Percentiles rank a stretch among this genome's conserved stretches.
Conservation (phyloP, 805 yeast genomes). For the Ogataea methanolica region DNA sequence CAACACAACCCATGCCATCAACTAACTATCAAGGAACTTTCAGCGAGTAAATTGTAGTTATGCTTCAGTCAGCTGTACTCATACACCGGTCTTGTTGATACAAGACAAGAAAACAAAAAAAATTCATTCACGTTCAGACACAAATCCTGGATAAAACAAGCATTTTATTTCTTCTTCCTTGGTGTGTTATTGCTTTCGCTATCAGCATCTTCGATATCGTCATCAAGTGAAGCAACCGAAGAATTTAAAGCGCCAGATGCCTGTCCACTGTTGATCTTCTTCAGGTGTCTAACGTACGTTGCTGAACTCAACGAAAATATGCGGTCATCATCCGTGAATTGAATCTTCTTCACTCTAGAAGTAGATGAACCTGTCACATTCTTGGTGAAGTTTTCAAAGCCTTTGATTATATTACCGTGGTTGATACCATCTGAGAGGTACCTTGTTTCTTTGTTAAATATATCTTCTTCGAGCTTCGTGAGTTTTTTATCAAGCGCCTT, state of each 20-base stretch:
- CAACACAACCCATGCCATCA: too few relatives aligned
- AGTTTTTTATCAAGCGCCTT: constrained; percentile 61
- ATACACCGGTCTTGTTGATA: background rate
- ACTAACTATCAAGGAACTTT: too few relatives aligned
- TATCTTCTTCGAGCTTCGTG: constrained; percentile 64
- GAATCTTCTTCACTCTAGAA: constrained; percentile 42
- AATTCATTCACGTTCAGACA: too few relatives aligned
- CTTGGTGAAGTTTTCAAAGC: constrained; percentile 79
- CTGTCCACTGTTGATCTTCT: constrained; percentile 37
- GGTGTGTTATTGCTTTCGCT: constrained; percentile 18
- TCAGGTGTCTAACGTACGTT: constrained; percentile 58
- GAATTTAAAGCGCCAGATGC: constrained; percentile 11
- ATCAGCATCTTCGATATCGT: constrained; percentile 19
- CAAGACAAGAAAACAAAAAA: background rate
- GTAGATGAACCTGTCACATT: constrained; percentile 22
- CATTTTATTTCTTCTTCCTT: constrained; percentile 9
- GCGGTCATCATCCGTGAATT: constrained; percentile 70
- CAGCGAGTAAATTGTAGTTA: too few relatives aligned
- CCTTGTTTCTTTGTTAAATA: constrained; percentile 71
- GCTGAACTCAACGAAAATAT: constrained; percentile 75
- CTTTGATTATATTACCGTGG: constrained; percentile 82
- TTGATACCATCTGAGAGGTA: constrained; percentile 66
- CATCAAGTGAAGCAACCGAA: constrained; percentile 10
- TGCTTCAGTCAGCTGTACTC: too few relatives aligned
- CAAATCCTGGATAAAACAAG: background rate